Conservation (phyloP, 495 filamentous ascomycete genomes). For the Aspergillus coremiiformis region DNA sequence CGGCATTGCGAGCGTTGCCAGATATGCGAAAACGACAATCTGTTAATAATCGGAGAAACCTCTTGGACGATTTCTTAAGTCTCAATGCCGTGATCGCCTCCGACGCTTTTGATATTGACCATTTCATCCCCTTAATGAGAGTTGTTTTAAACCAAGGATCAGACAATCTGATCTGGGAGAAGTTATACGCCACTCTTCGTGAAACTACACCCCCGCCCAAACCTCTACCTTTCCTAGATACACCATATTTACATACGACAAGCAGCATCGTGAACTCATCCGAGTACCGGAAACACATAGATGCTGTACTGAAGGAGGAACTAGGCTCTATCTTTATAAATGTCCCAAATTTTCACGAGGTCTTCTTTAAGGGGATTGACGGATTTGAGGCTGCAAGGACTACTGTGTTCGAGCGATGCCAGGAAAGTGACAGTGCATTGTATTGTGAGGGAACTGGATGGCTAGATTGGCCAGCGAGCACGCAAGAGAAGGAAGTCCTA, state of each 20-base stretch:
- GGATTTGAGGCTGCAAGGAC: neutral
- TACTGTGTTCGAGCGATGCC: neutral
- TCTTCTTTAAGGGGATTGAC: neutral
- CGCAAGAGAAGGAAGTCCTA: neutral
- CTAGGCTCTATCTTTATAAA: slow-evolving; percentile 19
- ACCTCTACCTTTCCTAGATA: neutral
- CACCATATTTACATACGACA: neutral
- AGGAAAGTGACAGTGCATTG: neutral
- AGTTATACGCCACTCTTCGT: neutral
- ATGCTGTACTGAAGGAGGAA: slow-evolving; percentile 2
- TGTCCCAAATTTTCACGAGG: slow-evolving; percentile 13
- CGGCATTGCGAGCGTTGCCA: neutral
- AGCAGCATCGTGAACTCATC: neutral
- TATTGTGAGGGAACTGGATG: neutral
- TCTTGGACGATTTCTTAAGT: neutral
- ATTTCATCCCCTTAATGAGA: neutral
- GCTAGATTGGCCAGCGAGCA: neutral
- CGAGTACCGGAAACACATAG: neutral
- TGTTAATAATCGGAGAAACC: neutral
- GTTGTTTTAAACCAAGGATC: neutral
- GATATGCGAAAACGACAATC: neutral
- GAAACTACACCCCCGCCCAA: neutral
- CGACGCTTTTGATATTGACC: neutral
- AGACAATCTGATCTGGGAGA: neutral
- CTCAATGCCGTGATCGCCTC: neutral